Evolutionary conservation across 345 rosid species (phyloP).

Genomic region (Syzygium oleosum): DNA sequence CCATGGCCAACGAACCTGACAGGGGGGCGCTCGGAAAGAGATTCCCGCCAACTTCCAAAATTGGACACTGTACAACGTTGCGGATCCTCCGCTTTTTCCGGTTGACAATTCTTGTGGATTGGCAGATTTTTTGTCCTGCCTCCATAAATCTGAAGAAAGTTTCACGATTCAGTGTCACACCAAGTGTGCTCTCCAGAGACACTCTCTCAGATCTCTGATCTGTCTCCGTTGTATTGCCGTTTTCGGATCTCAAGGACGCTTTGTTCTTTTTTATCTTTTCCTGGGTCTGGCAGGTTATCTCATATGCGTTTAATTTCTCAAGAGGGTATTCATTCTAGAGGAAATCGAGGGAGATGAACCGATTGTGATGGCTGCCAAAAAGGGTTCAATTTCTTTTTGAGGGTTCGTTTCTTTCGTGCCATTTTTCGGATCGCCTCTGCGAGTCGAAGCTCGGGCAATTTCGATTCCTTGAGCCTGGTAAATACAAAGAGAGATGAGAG

Average conservation of each 20-base stretch:
- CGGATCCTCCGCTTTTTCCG: not conserved
- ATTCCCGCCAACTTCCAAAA: not conserved
- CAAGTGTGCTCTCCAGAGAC: not conserved
- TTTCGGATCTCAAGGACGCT: not conserved
- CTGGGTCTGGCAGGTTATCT: not conserved
- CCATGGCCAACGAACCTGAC: not conserved
- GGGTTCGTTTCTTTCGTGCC: not conserved
- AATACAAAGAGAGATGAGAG: conserved; percentile 13
- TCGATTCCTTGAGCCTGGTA: not conserved
- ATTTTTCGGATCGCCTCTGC: not conserved
- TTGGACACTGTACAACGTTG: not conserved
- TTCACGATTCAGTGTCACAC: not conserved
- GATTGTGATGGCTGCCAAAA: not conserved
- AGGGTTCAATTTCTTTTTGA: not conserved
- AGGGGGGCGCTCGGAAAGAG: not conserved
- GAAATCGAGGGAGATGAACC: not conserved
- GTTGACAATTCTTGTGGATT: not conserved
- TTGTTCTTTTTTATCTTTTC: not conserved
- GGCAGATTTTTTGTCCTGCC: not conserved
- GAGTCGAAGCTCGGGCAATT: not conserved
- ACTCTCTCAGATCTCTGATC: not conserved
- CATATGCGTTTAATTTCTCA: not conserved
- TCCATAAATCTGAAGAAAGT: not conserved
- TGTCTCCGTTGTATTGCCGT: not conserved
- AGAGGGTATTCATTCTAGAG: not conserved